Conservation (phyloP, 225 moss, liverwort and hornwort genomes). For the Lunularia cruciata region DNA sequence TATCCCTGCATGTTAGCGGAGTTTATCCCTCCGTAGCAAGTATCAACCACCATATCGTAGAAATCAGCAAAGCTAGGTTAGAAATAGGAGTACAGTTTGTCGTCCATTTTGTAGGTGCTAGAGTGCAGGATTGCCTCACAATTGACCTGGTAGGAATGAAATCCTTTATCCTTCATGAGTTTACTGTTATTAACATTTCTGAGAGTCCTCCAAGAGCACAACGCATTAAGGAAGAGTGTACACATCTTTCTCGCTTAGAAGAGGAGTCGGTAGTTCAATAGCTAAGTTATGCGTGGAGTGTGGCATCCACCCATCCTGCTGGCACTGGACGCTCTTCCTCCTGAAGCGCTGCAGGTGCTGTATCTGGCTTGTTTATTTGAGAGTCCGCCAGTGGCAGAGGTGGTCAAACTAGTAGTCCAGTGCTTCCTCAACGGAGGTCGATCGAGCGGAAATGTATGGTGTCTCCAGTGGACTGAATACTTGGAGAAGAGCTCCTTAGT, state of each 20-base stretch:
- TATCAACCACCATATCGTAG: conserved; percentile 14
- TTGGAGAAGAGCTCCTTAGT: not conserved
- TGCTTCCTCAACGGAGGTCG: conserved; percentile 3
- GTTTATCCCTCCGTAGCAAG: conserved; percentile 19
- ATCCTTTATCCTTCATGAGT: no score
- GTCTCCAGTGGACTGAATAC: not conserved
- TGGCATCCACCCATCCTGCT: not conserved
- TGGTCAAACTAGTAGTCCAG: not conserved
- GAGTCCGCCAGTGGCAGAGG: not conserved
- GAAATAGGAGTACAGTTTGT: not conserved
- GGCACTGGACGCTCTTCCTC: not conserved
- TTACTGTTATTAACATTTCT: no score
- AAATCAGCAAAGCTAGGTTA: conserved; percentile 12
- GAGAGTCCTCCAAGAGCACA: no score
- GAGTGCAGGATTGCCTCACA: no score
- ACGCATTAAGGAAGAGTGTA: no score
- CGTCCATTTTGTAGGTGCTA: no score
- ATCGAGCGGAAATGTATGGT: not conserved
- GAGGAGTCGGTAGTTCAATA: no score
- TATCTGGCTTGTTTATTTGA: not conserved
- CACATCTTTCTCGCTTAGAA: no score
- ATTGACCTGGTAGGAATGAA: no score
- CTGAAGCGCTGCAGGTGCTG: not conserved
- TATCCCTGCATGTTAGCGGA: conserved; percentile 4
- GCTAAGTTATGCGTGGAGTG: no score